Percentiles rank a stretch among this genome's conserved stretches.
Conservation (phyloP, 2,329 filamentous ascomycete species). For the Eurotiales sp. region DNA sequence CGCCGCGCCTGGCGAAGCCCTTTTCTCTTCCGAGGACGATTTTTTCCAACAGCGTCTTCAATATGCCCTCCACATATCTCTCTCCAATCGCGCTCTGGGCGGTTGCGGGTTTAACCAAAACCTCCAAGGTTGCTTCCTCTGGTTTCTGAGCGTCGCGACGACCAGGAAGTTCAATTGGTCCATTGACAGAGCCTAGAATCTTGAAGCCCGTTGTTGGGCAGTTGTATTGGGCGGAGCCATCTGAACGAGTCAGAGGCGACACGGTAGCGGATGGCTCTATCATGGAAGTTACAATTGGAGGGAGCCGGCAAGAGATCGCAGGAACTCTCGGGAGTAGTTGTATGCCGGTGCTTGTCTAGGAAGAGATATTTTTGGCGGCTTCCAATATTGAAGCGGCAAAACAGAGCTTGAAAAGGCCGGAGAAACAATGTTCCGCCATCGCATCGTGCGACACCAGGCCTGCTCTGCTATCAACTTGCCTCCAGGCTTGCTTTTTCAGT, state of each 20-base stretch:
- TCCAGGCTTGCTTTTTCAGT: too few relatives aligned
- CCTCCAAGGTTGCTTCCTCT: conserved; percentile 85
- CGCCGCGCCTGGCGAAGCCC: conserved; percentile 37
- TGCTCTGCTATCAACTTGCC: too few relatives aligned
- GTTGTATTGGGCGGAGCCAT: conserved; percentile 40
- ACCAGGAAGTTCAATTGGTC: conserved; percentile 77
- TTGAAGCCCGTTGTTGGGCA: conserved; percentile 61
- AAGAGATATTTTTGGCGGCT: too few relatives aligned
- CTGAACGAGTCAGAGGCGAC: conserved; percentile 32
- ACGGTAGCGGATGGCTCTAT: conserved; percentile 32
- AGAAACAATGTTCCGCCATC: not conserved
- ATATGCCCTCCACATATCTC: conserved; percentile 69
- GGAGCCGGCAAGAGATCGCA: not conserved
- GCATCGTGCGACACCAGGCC: too few relatives aligned
- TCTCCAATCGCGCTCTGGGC: conserved; percentile 81
- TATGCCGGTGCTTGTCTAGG: too few relatives aligned
- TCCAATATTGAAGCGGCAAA: not conserved
- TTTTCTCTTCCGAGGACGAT: conserved; percentile 43
- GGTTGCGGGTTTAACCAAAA: conserved; percentile 79
- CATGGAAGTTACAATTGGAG: conserved; percentile 23
- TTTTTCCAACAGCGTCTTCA: conserved; percentile 34
- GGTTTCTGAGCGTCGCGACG: conserved; percentile 79
- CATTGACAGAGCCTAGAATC: conserved; percentile 82
- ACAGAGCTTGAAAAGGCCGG: not conserved
- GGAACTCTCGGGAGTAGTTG: too few relatives aligned